These are phyloP conservation scores for Eucalyptus curtisii DNA, from an alignment of 345 rosid genomes.

Conservation along the genomic window DNA sequence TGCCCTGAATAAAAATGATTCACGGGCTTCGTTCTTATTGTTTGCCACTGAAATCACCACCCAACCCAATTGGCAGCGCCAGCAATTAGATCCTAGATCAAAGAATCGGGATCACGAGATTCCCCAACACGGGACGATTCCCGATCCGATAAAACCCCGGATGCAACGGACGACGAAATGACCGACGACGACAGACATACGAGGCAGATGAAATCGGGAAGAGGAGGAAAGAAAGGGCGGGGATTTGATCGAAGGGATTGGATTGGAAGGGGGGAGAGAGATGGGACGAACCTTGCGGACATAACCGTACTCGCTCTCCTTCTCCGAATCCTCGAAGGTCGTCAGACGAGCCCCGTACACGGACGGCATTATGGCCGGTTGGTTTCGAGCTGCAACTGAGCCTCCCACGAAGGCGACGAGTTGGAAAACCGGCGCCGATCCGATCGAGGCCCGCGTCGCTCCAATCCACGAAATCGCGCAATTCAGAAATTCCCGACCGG, in stretches of 20 bases:
- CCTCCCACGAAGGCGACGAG: background rate
- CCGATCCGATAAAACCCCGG: background rate
- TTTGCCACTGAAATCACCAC: background rate
- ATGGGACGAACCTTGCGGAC: slow-evolving; percentile 66
- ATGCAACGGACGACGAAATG: background rate
- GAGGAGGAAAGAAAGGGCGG: background rate
- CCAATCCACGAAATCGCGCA: background rate
- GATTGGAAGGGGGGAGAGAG: background rate
- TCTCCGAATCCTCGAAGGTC: slow-evolving; percentile 91
- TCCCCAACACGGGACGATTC: background rate
- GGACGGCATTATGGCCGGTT: slow-evolving; percentile 6
- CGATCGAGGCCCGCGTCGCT: background rate
- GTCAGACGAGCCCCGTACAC: slow-evolving; percentile 78
- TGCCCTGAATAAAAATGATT: background rate
- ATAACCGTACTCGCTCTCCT: slow-evolving; percentile 99
- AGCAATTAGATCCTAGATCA: background rate
- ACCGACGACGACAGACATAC: background rate
- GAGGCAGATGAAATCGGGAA: background rate
- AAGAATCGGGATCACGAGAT: background rate
- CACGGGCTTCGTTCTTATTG: background rate
- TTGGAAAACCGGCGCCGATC: background rate
- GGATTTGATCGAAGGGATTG: background rate
- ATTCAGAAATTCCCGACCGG: background rate
- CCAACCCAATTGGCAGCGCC: background rate
- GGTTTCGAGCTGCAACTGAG: background rate